Conservation (phyloP, 805 yeast genomes). For the Kluyveromyces siamensis region DNA sequence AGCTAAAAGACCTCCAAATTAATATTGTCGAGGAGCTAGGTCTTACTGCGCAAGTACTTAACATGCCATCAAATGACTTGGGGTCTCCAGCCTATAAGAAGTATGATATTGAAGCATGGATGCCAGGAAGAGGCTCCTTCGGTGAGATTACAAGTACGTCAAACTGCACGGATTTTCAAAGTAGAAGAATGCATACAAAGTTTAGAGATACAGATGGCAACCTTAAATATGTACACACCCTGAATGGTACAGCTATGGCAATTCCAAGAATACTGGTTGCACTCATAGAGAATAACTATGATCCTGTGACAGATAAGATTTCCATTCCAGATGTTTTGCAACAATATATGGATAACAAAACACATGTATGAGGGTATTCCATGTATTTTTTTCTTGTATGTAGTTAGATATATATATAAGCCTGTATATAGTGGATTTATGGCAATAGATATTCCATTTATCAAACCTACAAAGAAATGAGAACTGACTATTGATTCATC, state of each 20-base stretch:
- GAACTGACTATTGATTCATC: too few species aligned
- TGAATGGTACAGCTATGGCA: slow-evolving; percentile 95
- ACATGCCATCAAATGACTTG: slow-evolving; percentile 84
- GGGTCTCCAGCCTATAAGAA: slow-evolving; percentile 92
- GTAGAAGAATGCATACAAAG: slow-evolving; percentile 70
- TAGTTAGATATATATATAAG: too few species aligned
- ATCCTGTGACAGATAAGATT: slow-evolving; percentile 44
- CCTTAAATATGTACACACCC: slow-evolving; percentile 57
- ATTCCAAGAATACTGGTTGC: slow-evolving; percentile 88
- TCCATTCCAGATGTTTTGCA: slow-evolving; percentile 59
- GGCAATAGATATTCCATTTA: too few species aligned
- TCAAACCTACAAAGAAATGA: too few species aligned
- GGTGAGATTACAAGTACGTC: slow-evolving; percentile 91
- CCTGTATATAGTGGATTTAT: too few species aligned
- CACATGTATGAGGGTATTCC: slow-evolving; percentile 12
- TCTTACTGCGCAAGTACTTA: slow-evolving; percentile 66
- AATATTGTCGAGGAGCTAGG: slow-evolving; percentile 60
- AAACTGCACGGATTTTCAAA: slow-evolving; percentile 86
- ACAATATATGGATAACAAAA: slow-evolving; percentile 63
- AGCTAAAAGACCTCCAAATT: slow-evolving; percentile 55
- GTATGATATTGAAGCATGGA: slow-evolving; percentile 93
- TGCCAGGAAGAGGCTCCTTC: slow-evolving; percentile 93
- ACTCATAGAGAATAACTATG: slow-evolving; percentile 76
- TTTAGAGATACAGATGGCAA: slow-evolving; percentile 31
- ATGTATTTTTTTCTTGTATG: too few species aligned